Percentiles rank a stretch among this genome's conserved stretches.
These are phyloP conservation scores for Myxozyma geophila DNA, from an alignment of 805 yeast species.

Conservation along the genomic window DNA sequence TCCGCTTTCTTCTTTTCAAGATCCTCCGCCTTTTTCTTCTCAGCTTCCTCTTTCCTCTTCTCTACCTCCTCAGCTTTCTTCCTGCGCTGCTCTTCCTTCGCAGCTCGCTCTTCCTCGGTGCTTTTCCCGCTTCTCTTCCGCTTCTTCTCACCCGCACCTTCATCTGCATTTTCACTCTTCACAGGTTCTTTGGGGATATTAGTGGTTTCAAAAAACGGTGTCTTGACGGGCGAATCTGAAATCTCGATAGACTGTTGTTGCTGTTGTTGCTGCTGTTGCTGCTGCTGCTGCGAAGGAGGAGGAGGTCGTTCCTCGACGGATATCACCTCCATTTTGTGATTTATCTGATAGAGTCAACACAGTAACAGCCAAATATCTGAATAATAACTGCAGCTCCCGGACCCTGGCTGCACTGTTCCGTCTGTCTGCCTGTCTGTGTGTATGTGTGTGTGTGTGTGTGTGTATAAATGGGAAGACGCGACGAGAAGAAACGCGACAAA, in stretches of 20 bases:
- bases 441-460: no score
- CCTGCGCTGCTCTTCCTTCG: conserved; percentile 27
- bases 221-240: background rate
- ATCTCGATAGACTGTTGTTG: background rate
- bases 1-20: conserved; percentile 32
- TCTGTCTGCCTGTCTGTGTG: no score
- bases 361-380: no score
- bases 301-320: no score
- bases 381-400: no score
- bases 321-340: no score
- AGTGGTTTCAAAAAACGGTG: conserved; percentile 1
- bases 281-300: no score
- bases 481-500: no score
- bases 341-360: no score
- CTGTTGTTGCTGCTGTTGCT: no score
- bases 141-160: conserved; percentile 16
- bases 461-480: no score
- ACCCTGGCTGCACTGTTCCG: no score
- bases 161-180: background rate
- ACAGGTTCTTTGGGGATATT: background rate
- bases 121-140: conserved; percentile 16
- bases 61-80: conserved; percentile 18
- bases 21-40: conserved; percentile 35
- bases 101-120: conserved; percentile 28
- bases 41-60: conserved; percentile 22